Conservation (phyloP, 2,329 filamentous ascomycete species). For the Emergomyces pasteurianus region DNA sequence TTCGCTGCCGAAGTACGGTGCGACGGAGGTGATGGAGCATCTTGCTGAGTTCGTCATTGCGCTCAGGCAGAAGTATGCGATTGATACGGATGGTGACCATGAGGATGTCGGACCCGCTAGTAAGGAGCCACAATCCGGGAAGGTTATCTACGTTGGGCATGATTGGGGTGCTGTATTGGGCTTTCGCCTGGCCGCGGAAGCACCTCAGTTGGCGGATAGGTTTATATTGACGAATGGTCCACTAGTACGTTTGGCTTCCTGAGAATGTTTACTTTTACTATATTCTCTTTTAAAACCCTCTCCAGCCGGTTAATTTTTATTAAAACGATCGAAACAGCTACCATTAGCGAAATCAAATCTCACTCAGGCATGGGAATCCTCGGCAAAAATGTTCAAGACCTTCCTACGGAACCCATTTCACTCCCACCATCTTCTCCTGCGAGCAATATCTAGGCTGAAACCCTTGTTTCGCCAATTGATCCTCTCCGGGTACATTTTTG, state of each 20-base stretch:
- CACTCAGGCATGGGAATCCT: slow-evolving; percentile 28
- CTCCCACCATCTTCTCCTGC: slow-evolving; percentile 35
- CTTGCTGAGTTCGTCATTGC: slow-evolving; percentile 42
- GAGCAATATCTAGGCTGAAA: slow-evolving; percentile 30
- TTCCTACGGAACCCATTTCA: slow-evolving; percentile 33
- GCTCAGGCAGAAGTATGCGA: slow-evolving; percentile 37
- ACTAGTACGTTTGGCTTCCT: slow-evolving; percentile 31
- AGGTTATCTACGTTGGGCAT: slow-evolving; percentile 40
- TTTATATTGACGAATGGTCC: slow-evolving; percentile 44
- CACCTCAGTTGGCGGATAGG: slow-evolving; percentile 42
- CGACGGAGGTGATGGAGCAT: slow-evolving; percentile 41
- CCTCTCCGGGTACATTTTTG: slow-evolving; percentile 44
- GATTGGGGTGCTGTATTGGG: slow-evolving; percentile 45
- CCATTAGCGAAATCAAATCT: slow-evolving; percentile 33
- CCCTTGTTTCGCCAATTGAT: slow-evolving; percentile 39
- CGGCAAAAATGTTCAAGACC: slow-evolving; percentile 40
- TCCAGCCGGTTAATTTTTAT: background rate
- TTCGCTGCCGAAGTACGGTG: slow-evolving; percentile 37
- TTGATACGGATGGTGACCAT: slow-evolving; percentile 17
- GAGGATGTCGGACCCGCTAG: too few species aligned
- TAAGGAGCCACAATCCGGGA: slow-evolving; percentile 22
- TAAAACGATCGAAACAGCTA: slow-evolving; percentile 21
- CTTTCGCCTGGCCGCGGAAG: slow-evolving; percentile 47
- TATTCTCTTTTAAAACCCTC: background rate
- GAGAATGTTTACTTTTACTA: background rate